Percentiles rank a stretch among this genome's conserved stretches.
Evolutionary conservation across 2,329 filamentous ascomycete species (phyloP).

Genomic region (Sarocladium brachiariae): DNA sequence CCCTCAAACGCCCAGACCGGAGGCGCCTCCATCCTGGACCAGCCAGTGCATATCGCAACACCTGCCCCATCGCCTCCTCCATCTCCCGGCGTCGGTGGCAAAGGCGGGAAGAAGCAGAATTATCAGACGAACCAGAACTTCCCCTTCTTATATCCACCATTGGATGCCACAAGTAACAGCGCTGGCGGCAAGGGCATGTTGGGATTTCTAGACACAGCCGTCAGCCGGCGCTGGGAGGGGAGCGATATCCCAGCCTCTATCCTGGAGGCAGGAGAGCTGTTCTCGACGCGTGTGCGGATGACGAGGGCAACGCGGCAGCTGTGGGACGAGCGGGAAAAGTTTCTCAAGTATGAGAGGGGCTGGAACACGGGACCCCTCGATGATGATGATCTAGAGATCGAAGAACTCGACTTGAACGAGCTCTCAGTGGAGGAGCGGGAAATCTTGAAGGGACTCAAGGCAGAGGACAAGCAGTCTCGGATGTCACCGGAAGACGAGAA

Average conservation of each 20-base stretch:
- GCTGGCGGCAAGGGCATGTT: slow-evolving; percentile 84
- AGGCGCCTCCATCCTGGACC: slow-evolving; percentile 78
- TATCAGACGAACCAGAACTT: slow-evolving; percentile 99
- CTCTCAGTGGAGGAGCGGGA: slow-evolving; percentile 33
- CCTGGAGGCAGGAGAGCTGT: slow-evolving; percentile 86
- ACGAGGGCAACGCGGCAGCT: slow-evolving; percentile 86
- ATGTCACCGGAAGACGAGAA: slow-evolving; percentile 16
- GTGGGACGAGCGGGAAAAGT: slow-evolving; percentile 89
- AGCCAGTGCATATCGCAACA: slow-evolving; percentile 97
- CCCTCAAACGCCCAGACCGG: slow-evolving; percentile 47
- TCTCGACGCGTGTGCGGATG: slow-evolving; percentile 84
- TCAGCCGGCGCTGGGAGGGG: slow-evolving; percentile 86
- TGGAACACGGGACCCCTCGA: slow-evolving; percentile 54
- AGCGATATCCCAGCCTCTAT: slow-evolving; percentile 92
- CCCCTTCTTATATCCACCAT: slow-evolving; percentile 90
- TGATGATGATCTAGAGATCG: slow-evolving; percentile 37
- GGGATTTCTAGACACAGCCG: slow-evolving; percentile 69
- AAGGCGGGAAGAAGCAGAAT: slow-evolving; percentile 96
- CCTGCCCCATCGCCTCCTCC: slow-evolving; percentile 93
- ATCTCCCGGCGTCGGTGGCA: slow-evolving; percentile 78
- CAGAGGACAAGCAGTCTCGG: slow-evolving; percentile 24
- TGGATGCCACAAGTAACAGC: slow-evolving; percentile 82
- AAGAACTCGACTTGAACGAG: slow-evolving; percentile 40
- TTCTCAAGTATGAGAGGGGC: slow-evolving; percentile 85
- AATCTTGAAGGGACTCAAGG: slow-evolving; percentile 34